phyloP scores from a whole-genome alignment of 1,284 basidiomycete species.

The Earliella scabrosa region DNA sequence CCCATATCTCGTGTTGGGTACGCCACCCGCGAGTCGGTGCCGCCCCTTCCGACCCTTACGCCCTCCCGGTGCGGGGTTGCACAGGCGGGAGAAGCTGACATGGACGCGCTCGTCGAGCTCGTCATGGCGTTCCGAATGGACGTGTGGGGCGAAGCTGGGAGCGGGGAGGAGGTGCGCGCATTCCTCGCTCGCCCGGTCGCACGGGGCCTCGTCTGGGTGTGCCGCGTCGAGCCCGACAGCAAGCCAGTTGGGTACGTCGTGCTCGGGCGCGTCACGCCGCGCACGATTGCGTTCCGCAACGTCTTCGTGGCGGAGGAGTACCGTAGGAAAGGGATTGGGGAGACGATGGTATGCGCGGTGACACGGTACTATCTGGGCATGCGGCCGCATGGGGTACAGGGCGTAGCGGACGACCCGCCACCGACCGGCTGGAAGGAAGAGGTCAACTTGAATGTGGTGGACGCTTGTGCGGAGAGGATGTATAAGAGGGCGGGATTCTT shows the following conservation, averaged over 20 bases:
- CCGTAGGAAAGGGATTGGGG: slow-evolving; percentile 31
- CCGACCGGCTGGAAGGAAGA: slow-evolving; percentile 15
- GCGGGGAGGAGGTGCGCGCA: neutral
- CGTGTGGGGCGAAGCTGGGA: neutral
- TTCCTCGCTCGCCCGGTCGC: neutral
- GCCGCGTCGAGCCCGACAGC: neutral
- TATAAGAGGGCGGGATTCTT: slow-evolving; percentile 19
- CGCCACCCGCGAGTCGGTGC: slow-evolving; percentile 22
- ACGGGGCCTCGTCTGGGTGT: neutral
- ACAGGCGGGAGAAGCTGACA: neutral
- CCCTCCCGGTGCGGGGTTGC: neutral
- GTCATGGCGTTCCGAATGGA: slow-evolving; percentile 5
- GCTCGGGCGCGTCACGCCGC: slow-evolving; percentile 25
- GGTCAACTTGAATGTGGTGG: slow-evolving; percentile 16
- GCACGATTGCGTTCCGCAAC: slow-evolving; percentile 33
- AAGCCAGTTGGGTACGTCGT: slow-evolving; percentile 23
- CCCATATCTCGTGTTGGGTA: slow-evolving; percentile 13
- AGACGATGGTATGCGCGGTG: slow-evolving; percentile 28
- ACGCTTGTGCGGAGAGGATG: slow-evolving; percentile 9
- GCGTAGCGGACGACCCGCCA: slow-evolving; percentile 15
- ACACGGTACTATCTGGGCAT: slow-evolving; percentile 29
- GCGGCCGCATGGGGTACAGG: slow-evolving; percentile 18
- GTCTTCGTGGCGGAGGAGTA: slow-evolving; percentile 28
- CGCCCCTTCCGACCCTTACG: slow-evolving; percentile 1
- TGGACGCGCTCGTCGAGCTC: slow-evolving; percentile 1